Percentiles rank a stretch among this genome's conserved stretches.
These are phyloP conservation scores for Neofusicoccum cordaticola DNA, from an alignment of 2,329 filamentous ascomycete genomes.

Conservation along the genomic window DNA sequence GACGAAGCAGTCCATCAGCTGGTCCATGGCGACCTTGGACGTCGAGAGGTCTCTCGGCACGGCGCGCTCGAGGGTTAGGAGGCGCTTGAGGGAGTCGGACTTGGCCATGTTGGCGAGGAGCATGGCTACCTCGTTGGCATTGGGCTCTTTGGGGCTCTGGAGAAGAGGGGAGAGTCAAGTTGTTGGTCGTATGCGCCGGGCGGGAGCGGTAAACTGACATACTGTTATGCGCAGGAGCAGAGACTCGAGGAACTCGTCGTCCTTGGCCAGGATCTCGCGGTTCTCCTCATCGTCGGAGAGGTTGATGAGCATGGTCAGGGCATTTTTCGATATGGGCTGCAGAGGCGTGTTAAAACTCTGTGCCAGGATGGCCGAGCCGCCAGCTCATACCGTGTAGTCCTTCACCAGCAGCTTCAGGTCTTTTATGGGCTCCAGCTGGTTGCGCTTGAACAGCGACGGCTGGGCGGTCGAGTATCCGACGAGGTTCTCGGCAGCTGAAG, in stretches of 20 bases:
- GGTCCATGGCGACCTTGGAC: conserved; percentile 75
- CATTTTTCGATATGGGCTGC: conserved; percentile 88
- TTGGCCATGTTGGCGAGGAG: conserved; percentile 90
- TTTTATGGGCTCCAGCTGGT: conserved; percentile 73
- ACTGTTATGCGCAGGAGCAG: conserved; percentile 72
- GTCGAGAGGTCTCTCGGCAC: conserved; percentile 68
- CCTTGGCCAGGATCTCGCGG: conserved; percentile 67
- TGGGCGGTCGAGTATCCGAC: conserved; percentile 78
- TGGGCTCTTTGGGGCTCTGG: conserved; percentile 70
- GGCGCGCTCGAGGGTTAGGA: conserved; percentile 67
- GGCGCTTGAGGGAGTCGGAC: conserved; percentile 66
- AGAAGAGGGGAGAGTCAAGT: neutral
- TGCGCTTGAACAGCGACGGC: conserved; percentile 77
- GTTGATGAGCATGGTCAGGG: conserved; percentile 85
- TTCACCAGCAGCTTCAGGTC: conserved; percentile 83
- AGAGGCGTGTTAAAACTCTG: neutral
- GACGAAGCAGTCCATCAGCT: conserved; percentile 93
- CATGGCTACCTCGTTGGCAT: conserved; percentile 85
- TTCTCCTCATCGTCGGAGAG: conserved; percentile 74
- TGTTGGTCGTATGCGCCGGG: neutral
- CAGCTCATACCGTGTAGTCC: conserved; percentile 67
- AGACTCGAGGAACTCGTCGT: conserved; percentile 76
- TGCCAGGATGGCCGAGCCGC: no score
- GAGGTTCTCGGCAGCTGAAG: conserved; percentile 74
- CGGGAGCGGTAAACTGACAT: conserved; percentile 51